Conservation (phyloP, 1,284 basidiomycete species). For the Fomitopsis schrenkii region DNA sequence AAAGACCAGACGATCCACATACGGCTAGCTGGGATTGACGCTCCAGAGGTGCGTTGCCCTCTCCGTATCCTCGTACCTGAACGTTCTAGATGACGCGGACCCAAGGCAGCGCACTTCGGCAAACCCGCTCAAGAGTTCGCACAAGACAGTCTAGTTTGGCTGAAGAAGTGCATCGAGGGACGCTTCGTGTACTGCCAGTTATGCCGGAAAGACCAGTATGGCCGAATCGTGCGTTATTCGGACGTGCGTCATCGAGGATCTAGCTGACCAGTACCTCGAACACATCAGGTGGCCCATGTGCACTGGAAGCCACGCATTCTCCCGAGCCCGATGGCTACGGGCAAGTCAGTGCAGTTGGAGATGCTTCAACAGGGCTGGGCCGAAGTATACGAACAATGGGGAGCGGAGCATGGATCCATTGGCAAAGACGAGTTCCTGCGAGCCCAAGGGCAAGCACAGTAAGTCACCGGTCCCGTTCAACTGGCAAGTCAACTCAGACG, state of each 20-base stretch:
- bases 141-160: slow-evolving; percentile 69
- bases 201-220: slow-evolving; percentile 76
- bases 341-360: slow-evolving; percentile 61
- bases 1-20: slow-evolving; percentile 79
- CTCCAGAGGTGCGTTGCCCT: slow-evolving; percentile 67
- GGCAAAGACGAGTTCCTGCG: slow-evolving; percentile 60
- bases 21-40: slow-evolving; percentile 84
- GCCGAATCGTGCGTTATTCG: slow-evolving; percentile 58
- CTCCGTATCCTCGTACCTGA: not conserved
- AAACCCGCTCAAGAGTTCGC: slow-evolving; percentile 70
- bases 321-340: slow-evolving; percentile 43
- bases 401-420: slow-evolving; percentile 73
- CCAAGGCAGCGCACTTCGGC: slow-evolving; percentile 75
- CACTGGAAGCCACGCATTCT: slow-evolving; percentile 43
- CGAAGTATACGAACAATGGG: slow-evolving; percentile 69
- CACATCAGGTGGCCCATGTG: slow-evolving; percentile 63
- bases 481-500: too few relatives aligned
- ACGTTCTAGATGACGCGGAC: not conserved
- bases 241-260: not conserved
- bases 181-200: slow-evolving; percentile 66
- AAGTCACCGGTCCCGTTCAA: slow-evolving; percentile 17
- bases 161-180: slow-evolving; percentile 55
- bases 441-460: slow-evolving; percentile 69
- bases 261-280: not conserved
- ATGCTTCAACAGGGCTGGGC: slow-evolving; percentile 80